Evolutionary conservation across 768 basidiomycete species (phyloP).

Genomic region (Gymnopilus junonius): DNA sequence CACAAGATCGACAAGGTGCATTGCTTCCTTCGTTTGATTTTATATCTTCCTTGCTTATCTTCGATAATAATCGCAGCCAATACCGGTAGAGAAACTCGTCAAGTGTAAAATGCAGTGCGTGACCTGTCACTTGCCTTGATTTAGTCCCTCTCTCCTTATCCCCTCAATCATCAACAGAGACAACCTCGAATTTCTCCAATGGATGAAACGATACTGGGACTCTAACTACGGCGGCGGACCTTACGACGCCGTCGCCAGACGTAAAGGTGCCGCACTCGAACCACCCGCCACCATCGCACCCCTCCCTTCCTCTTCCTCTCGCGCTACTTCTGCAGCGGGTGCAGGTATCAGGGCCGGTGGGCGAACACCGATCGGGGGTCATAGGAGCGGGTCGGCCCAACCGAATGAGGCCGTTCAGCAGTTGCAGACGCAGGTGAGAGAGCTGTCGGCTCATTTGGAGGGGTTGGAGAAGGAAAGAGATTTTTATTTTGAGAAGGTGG

Average conservation of each 20-base stretch:
- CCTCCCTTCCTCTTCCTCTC: constrained; percentile 31
- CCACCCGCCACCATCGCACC: constrained; percentile 81
- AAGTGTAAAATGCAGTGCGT: constrained; percentile 99
- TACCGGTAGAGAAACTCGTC: constrained; percentile 91
- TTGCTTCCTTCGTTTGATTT: not conserved
- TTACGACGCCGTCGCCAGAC: constrained; percentile 84
- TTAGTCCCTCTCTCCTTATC: not conserved
- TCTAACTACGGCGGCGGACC: constrained; percentile 83
- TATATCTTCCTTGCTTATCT: not conserved
- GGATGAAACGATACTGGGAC: constrained; percentile 97
- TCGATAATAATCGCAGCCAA: constrained; percentile 63
- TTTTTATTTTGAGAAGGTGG: constrained; percentile 97
- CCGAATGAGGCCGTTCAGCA: constrained; percentile 69
- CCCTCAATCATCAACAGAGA: constrained; percentile 55
- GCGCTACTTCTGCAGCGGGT: constrained; percentile 25
- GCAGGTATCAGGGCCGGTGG: constrained; percentile 61
- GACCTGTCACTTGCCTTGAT: not conserved
- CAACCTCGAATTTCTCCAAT: constrained; percentile 98
- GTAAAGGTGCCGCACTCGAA: constrained; percentile 78
- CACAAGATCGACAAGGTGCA: constrained; percentile 94
- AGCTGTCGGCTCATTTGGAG: constrained; percentile 81
- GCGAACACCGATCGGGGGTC: constrained; percentile 73
- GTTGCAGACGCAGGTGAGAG: constrained; percentile 79
- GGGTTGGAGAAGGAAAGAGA: constrained; percentile 97
- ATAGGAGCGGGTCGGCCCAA: constrained; percentile 67